Percentiles rank a stretch among this genome's conserved stretches.
These are phyloP conservation scores for Isatis tinctoria DNA, from an alignment of 345 rosid species.

Conservation along the genomic window DNA sequence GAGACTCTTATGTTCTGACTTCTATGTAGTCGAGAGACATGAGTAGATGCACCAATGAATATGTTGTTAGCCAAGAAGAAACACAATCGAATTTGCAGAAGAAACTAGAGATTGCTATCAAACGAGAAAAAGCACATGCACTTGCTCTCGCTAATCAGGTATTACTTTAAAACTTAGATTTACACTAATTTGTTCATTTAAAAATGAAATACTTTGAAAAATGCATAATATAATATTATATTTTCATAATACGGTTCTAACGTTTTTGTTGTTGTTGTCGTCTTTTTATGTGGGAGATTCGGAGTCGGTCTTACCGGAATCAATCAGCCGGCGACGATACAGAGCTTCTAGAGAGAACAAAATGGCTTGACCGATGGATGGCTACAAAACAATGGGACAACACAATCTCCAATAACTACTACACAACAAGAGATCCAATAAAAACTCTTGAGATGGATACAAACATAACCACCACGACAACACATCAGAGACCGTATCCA, in stretches of 20 bases:
- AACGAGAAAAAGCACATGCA: slow-evolving; percentile 60
- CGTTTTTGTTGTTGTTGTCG: background rate
- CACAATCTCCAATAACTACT: slow-evolving; percentile 35
- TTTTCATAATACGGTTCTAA: background rate
- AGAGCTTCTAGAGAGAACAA: slow-evolving; percentile 50
- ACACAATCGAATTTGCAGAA: slow-evolving; percentile 43
- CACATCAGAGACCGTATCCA: slow-evolving; percentile 35
- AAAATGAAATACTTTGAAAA: too few relatives aligned
- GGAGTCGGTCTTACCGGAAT: slow-evolving; percentile 49
- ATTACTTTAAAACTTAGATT: background rate
- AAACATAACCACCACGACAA: background rate
- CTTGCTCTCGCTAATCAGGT: slow-evolving; percentile 76
- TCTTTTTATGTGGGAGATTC: slow-evolving; percentile 37
- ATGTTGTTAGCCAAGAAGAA: slow-evolving; percentile 44
- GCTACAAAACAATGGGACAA: slow-evolving; percentile 68
- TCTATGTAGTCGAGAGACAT: slow-evolving; percentile 66
- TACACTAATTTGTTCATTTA: too few relatives aligned
- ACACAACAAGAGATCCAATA: slow-evolving; percentile 41
- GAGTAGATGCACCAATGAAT: slow-evolving; percentile 52
- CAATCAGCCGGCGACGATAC: slow-evolving; percentile 55
- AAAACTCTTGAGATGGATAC: slow-evolving; percentile 58
- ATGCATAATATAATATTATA: too few relatives aligned
- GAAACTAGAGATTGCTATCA: slow-evolving; percentile 51
- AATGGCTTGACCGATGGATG: slow-evolving; percentile 89
- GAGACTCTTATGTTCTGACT: background rate